phyloP scores from a whole-genome alignment of 176 grass and related monocot species.

The Bothriochloa decipiens region DNA sequence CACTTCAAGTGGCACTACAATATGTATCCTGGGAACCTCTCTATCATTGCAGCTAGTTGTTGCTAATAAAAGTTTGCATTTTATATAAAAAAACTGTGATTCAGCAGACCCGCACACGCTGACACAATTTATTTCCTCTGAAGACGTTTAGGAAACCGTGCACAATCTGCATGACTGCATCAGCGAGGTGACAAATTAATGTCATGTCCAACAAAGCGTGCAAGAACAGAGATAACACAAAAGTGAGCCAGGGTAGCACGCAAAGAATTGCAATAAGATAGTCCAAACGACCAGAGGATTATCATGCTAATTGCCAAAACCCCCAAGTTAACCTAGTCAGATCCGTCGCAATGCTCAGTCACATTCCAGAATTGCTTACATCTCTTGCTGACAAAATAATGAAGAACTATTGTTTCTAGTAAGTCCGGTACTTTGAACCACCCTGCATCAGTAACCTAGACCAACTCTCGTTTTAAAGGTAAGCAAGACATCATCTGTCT shows the following conservation, averaged over 20 bases:
- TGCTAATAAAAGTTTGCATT: no score
- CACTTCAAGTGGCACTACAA: no score
- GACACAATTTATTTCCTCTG: no score
- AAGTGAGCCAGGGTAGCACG: not conserved
- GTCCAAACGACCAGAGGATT: not conserved
- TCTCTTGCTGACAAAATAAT: not conserved
- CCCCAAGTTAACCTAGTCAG: not conserved
- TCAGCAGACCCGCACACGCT: not conserved
- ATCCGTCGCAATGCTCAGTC: not conserved
- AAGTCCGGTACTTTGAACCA: not conserved
- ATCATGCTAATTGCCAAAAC: not conserved
- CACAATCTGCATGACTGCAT: not conserved
- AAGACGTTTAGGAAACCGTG: not conserved
- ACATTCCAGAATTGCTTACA: constrained; percentile 23
- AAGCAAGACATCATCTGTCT: constrained; percentile 9
- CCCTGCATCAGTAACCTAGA: constrained; percentile 3
- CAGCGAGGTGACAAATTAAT: no score
- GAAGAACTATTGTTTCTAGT: not conserved
- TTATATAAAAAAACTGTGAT: not conserved
- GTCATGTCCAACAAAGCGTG: no score
- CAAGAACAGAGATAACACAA: not conserved
- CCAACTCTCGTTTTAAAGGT: not conserved
- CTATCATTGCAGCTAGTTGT: no score
- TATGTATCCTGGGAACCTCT: no score
- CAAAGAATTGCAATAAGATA: not conserved